These are phyloP conservation scores for Gastrodia elata DNA, from an alignment of 106 monocot genomes.

Conservation along the genomic window DNA sequence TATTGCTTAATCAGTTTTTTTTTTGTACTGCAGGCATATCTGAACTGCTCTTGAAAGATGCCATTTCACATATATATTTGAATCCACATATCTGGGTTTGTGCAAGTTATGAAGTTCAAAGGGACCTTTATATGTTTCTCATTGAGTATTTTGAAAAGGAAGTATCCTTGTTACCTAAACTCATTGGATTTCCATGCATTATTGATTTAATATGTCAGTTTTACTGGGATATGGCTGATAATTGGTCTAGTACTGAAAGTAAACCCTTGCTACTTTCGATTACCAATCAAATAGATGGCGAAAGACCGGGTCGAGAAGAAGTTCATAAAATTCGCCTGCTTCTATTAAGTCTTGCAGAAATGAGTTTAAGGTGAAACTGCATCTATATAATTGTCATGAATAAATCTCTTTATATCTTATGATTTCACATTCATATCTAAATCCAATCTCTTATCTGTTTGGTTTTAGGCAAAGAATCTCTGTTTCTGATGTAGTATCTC, in stretches of 20 bases:
- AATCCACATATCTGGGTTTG: constrained; percentile 89
- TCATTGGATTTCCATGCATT: constrained; percentile 63
- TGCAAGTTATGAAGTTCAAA: constrained; percentile 86
- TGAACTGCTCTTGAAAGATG: constrained; percentile 72
- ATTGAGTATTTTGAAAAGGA: constrained; percentile 84
- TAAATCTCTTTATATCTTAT: background rate
- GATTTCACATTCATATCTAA: constrained; percentile 3
- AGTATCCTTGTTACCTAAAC: constrained; percentile 28
- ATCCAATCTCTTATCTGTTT: constrained; percentile 1
- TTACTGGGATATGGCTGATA: constrained; percentile 78
- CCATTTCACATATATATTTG: constrained; percentile 68
- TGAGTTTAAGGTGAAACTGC: constrained; percentile 59
- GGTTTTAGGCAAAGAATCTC: constrained; percentile 68
- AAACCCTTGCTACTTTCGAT: constrained; percentile 56
- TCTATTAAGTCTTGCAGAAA: constrained; percentile 85
- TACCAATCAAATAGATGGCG: constrained; percentile 53
- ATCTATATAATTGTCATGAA: background rate
- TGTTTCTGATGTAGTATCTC: constrained; percentile 52
- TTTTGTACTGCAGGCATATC: constrained; percentile 45
- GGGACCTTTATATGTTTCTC: constrained; percentile 89
- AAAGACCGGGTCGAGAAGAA: constrained; percentile 64
- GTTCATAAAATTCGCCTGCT: constrained; percentile 88
- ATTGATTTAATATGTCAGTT: constrained; percentile 77
- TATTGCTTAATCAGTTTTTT: constrained; percentile 8
- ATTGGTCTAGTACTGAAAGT: constrained; percentile 25